Evolutionary conservation across 768 basidiomycete species (phyloP), one percentile per base, ranked within the genome.

Genomic region (Porphyrellus cyaneotinctus): DNA sequence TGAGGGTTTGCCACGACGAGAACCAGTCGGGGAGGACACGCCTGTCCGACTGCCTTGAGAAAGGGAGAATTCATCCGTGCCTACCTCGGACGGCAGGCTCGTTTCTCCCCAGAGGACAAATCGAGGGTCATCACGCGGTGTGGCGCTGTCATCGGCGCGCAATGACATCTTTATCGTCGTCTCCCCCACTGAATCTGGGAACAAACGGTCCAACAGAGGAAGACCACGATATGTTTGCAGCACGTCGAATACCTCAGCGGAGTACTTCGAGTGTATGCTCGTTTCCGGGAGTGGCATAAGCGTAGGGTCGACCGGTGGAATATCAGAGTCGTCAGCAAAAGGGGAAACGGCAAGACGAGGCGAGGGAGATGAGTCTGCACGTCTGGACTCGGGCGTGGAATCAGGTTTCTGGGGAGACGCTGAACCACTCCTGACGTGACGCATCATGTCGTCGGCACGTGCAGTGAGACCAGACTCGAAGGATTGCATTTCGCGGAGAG

Each of bases 61-160:
- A 28, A 70, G 57, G 2, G 75, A 75, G n/a, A 66, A 22, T 39
- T 74, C 70, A 43, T 77, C 74, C 37, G 70, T 70, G 38, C 71
- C 69, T 7, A 44, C 36, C 6, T 70, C 68, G 1, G 61, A 48
- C 6, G 67, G 68, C 5, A 65, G 52, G 22, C 72, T 60, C 14
- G 77, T 70, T 59, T 84, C 82, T 24, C 90, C 92, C 93, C 93
- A 97, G 9, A 95, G 84, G 33, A 93, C 90, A 64, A 95, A 95
- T 0, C 92, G 81, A 15, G 93, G 91, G 59, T 97, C 93, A 57
- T 94, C 87, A 14, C 85, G 80, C 8, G 91, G 91, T 1, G 85
- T 80, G 14, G 84, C 83, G 26, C 78, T 81, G 51, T 86, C 81
- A 32, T 88, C 85, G 0, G 80, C 67, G 23, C 80, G 77, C 14